Evolutionary conservation across 495 filamentous ascomycete genomes (phyloP), one percentile per base, ranked within the genome.

Genomic region (Aspergillus kassunensis): DNA sequence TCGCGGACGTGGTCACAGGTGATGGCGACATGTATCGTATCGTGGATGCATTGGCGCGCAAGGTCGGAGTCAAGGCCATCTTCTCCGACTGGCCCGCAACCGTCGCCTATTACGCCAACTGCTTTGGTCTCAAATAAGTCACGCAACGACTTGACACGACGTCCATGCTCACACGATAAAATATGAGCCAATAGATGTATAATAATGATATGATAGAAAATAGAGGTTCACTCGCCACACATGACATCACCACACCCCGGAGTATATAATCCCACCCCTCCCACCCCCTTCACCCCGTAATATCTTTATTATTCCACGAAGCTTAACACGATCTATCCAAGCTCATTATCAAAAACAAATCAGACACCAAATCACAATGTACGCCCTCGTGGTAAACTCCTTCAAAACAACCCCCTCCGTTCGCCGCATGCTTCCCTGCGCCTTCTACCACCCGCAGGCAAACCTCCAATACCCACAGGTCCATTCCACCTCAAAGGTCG

Each of bases 61-160:
- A 85, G 56, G 78, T 84, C 7, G 77, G 77, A 2, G 77, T 81
- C 11, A 60, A 63, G 16, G 76, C 65, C 2, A 76, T 86, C 18
- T 86, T 85, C 51, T 76, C 77, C 9, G 82, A 84, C 58, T 86
- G 82, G 82, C 73, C 74, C 4, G 79, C 78, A 0, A 83, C 80
- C 4, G 70, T 80, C 7, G 83, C 76, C 3, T 86, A 82, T 44
- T 86, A 82, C 66, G 81, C 81, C 49, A 83, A 79, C 49, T 86
- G 80, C 60, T 73, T 84, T 42, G 78, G 76, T 23, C 24, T 53
- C 33, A n/a, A 45, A 18, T 57, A 42, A 29, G 3, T 25, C 2
- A 24, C 31, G 11, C 27, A 10, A 3, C 30, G 24, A 4, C 24
- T 27, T 27, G 9, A 27, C 24, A n/a, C n/a, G n/a, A n/a, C n/a